These are phyloP conservation scores for Fagus sylvatica DNA, from an alignment of 306 rosid genomes.

Conservation along the genomic window DNA sequence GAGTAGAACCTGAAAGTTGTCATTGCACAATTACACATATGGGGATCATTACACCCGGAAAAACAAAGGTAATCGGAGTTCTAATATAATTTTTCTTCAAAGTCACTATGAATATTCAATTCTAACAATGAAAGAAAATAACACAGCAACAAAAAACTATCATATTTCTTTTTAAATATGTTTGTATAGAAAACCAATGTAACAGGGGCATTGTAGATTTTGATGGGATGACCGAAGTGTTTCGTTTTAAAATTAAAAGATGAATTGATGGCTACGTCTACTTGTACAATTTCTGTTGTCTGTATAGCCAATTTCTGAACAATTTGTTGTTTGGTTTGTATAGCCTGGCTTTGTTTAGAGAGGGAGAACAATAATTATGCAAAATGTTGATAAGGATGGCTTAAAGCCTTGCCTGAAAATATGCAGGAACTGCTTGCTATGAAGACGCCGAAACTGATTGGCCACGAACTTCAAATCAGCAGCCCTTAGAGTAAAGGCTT, in stretches of 20 bases:
- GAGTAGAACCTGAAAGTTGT: slow-evolving; percentile 63
- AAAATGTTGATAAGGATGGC: slow-evolving; percentile 15
- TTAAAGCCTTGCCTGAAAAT: slow-evolving; percentile 60
- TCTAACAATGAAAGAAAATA: no score
- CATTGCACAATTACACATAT: neutral
- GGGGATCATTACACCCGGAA: neutral
- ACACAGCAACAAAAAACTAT: no score
- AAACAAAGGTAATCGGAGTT: neutral
- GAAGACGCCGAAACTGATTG: slow-evolving; percentile 65
- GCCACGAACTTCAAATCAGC: slow-evolving; percentile 70
- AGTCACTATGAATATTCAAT: no score
- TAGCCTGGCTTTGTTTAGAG: neutral
- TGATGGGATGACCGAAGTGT: no score
- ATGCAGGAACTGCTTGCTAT: slow-evolving; percentile 61
- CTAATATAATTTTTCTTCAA: neutral
- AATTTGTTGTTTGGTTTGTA: neutral
- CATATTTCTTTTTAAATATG: no score
- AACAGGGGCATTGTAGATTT: no score
- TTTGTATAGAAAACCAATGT: no score
- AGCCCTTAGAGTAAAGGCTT: slow-evolving; percentile 79
- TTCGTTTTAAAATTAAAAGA: no score
- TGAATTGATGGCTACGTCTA: no score
- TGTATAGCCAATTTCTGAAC: neutral
- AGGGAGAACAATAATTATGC: neutral
- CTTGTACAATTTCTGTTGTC: no score